Conservation (phyloP, 139 green algal genomes). For the Chlamydomonas sphaeroides region DNA sequence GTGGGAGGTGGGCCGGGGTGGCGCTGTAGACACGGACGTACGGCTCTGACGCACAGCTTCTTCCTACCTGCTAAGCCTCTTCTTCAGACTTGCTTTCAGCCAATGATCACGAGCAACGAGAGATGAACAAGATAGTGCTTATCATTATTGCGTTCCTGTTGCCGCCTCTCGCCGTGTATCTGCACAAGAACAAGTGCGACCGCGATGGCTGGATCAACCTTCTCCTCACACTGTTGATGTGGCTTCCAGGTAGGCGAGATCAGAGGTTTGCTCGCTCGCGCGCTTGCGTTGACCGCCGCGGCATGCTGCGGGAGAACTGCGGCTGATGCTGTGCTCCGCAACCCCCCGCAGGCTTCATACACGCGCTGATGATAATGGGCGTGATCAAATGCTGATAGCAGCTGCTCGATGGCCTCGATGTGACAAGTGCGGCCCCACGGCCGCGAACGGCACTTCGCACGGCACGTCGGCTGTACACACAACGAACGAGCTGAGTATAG, state of each 20-base stretch:
- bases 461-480: background rate
- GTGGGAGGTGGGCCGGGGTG: too few species aligned
- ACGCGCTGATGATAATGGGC: conserved; percentile 2
- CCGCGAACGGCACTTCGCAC: too few species aligned
- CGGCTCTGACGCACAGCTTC: too few species aligned
- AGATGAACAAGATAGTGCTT: background rate
- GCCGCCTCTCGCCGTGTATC: conserved; percentile 11
- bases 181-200: background rate
- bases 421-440: background rate
- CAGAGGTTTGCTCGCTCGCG: background rate
- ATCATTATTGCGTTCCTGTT: conserved; percentile 21
- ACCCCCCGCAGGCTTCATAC: conserved; percentile 6
- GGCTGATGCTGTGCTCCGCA: too few species aligned
- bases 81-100: too few species aligned
- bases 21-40: too few species aligned
- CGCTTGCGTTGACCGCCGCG: background rate
- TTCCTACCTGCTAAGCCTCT: too few species aligned
- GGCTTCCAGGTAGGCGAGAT: conserved; percentile 3
- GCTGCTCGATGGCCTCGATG: background rate
- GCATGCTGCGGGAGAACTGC: background rate
- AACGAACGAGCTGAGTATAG: too few species aligned
- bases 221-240: background rate
- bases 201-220: background rate
- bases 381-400: background rate
- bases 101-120: too few species aligned